Evolutionary conservation across 2,329 filamentous ascomycete species (phyloP).

Genomic region (Scolecobasidium constrictum): DNA sequence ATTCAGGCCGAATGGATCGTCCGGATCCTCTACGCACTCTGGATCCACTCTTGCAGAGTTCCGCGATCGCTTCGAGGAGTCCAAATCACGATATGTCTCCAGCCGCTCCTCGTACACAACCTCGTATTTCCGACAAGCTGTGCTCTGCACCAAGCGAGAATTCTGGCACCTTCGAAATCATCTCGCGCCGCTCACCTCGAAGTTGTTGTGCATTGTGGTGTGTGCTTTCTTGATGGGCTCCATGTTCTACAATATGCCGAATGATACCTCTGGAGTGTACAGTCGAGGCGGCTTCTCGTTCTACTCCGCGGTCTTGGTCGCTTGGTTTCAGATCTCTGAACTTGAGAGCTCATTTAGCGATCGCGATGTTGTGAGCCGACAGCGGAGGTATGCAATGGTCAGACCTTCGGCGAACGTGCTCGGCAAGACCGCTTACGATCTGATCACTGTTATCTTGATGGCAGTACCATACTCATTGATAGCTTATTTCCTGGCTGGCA

Average conservation of each 20-base stretch:
- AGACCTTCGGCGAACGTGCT: slow-evolving; percentile 46
- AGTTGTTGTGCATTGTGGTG: slow-evolving; percentile 62
- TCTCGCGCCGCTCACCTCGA: slow-evolving; percentile 63
- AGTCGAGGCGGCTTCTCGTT: slow-evolving; percentile 52
- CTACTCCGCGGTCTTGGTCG: slow-evolving; percentile 56
- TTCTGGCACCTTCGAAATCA: slow-evolving; percentile 72
- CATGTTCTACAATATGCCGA: slow-evolving; percentile 8
- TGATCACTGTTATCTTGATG: slow-evolving; percentile 33
- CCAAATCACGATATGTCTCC: slow-evolving; percentile 53
- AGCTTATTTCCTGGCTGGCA: slow-evolving; percentile 39
- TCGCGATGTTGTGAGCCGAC: slow-evolving; percentile 57
- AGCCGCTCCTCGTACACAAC: slow-evolving; percentile 69
- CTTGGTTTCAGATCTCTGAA: slow-evolving; percentile 65
- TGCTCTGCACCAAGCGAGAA: slow-evolving; percentile 59
- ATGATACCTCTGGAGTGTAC: slow-evolving; percentile 47
- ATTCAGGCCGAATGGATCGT: slow-evolving; percentile 51
- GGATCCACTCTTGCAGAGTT: no score
- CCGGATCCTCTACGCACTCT: no score
- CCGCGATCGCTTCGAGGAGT: slow-evolving; percentile 51
- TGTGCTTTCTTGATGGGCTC: slow-evolving; percentile 6
- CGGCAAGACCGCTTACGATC: slow-evolving; percentile 23
- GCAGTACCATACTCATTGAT: slow-evolving; percentile 42
- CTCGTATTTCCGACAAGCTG: slow-evolving; percentile 60
- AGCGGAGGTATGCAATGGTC: slow-evolving; percentile 59
- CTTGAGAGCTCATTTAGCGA: slow-evolving; percentile 67